Evolutionary conservation across 495 filamentous ascomycete genomes (phyloP), one percentile per base, ranked within the genome.

Genomic region (Penicillium longicatenatum): DNA sequence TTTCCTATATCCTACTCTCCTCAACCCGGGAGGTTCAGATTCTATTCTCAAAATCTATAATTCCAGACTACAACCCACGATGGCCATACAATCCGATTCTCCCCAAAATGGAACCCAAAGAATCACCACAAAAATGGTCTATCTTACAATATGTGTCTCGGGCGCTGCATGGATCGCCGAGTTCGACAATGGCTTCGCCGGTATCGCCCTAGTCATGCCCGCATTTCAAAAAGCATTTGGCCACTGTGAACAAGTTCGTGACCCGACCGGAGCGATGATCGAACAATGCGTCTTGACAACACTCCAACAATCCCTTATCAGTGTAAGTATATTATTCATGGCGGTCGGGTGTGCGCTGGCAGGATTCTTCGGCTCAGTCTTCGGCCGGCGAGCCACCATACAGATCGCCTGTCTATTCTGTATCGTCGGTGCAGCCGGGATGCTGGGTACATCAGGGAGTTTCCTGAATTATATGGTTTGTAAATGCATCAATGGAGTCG

Each of bases 391-490:
- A 26, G 50, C 29, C n/a, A 29, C 50, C 12, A 42, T 52, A 6
- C 50, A 52, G 12, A 52, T 52, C 14, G 50, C 29, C 17, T 52
- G 50, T 30, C 22, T 43, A 6, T 43, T 52, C n/a, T 41, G 29
- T 30, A 43, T 52, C 21, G 43, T 52, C 6, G 50, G 33, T 20
- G 50, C 50, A 11, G 50, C 50, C 20, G 50, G 50, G 6, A 52
- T 52, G 50, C 35, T 52, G 37, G 50, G 50, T 4, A 52, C 35
- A 39, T 35, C 56, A 14, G 64, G 66, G 0, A 69, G 57, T 17
- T 70, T 69, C 19, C 16, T 60, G 0, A 54, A 53, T 41, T 70
- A 69, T 19, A 70, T 70, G 60, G 59, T 64, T 10, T 69, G 68
- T 39, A 62, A 59, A 21, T 67, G 64, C 17, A 69, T 70, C 43